phyloP scores from a whole-genome alignment of 805 yeast species.

The Wickerhamomyces bisporus region DNA sequence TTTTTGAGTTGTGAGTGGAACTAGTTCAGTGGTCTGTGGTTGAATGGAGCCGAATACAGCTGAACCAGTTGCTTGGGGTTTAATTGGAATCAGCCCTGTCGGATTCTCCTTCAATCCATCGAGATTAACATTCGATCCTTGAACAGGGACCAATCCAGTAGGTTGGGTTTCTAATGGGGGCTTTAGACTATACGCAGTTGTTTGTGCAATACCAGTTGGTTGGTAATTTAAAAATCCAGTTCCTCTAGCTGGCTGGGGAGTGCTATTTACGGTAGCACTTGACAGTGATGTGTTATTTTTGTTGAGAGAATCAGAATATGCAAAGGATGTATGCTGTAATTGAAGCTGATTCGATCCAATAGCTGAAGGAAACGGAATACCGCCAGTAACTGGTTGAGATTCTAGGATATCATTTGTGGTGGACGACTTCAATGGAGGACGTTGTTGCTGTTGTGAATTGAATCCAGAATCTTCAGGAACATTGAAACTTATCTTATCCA shows the following conservation, averaged over 20 bases:
- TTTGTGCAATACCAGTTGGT: constrained; percentile 9
- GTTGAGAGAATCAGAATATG: no score
- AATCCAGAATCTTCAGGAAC: constrained; percentile 48
- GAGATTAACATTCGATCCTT: no score
- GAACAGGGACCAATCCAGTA: constrained; percentile 8
- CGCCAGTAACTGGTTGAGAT: constrained; percentile 29
- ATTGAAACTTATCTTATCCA: constrained; percentile 78
- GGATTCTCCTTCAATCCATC: constrained; percentile 7
- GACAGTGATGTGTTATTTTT: constrained; percentile 25
- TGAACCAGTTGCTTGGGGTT: constrained; percentile 8
- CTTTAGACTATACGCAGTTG: constrained; percentile 1
- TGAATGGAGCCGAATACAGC: constrained; percentile 18
- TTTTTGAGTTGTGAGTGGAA: constrained; percentile 6
- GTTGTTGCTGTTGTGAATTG: background rate
- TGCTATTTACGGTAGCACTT: constrained; percentile 26
- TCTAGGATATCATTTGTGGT: constrained; percentile 18
- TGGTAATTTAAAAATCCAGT: background rate
- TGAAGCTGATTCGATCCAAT: no score
- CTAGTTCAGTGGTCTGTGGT: constrained; percentile 13
- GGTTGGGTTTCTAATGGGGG: constrained; percentile 5
- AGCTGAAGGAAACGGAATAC: no score
- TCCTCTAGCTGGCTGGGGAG: background rate
- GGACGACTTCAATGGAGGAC: constrained; percentile 4
- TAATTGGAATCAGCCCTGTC: constrained; percentile 16
- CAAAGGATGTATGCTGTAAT: no score